Evolutionary conservation across 805 yeast species (phyloP), one percentile per base, ranked within the genome.

Genomic region (Saccharomyces paradoxus): DNA sequence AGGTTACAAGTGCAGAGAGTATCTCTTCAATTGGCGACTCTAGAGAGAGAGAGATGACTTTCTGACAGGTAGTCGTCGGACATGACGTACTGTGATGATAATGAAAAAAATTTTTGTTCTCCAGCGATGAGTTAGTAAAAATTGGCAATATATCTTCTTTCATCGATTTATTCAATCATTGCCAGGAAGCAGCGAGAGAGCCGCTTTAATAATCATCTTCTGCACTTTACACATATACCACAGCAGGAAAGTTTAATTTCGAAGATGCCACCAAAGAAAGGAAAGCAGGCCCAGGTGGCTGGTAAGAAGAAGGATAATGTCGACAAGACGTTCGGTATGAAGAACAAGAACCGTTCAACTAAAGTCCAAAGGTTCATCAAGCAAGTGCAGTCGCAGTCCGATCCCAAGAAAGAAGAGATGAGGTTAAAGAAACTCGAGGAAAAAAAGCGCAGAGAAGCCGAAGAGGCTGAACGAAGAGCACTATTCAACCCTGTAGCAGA

Each of bases 271-370:
- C 94, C 97, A 69, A 87, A 87, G 77, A 88, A 80, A 65, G 73
- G 74, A 56, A 74, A 76, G 62, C 74, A 72, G 59, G 73, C 74
- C 77, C 66, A 69, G 69, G 61, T 76, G 66, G 72, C 78, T 64
- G 78, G 74, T 55, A 82, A 80, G 60, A 81, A 81, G 66, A 82
- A 82, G 65, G 86, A 87, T 74, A 82, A 81, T 54, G 84, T 84
- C 58, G 98, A 94, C 73, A 91, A 89, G 74, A 89, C 97, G 2
- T 94, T 94, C 69, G 99, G 99, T 55, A 77, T 94, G 78, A 94
- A 91, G 68, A 94, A 94, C 71, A 94, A 94, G 71, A 92, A 94
- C 74, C 89, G 90, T 69, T 90, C 97, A 47, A 81, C 92, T 65
- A 94, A 86, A 64, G 97, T 92, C 41, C 96, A 90, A 69, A 78